Conservation (phyloP, 83 land plant genomes). For the Isoetes engelmannii region DNA sequence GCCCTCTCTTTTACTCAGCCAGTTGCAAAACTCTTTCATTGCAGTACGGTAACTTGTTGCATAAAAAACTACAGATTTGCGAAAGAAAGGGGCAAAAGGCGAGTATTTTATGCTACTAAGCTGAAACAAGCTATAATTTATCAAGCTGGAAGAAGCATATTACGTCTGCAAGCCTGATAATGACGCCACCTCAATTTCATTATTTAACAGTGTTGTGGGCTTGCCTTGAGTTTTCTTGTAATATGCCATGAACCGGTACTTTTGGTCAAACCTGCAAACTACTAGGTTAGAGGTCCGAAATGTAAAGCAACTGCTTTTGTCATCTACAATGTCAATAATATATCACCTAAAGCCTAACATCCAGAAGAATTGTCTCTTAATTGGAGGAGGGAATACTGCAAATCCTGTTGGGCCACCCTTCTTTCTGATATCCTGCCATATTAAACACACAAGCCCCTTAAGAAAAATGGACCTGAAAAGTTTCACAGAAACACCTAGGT, state of each 20-base stretch:
- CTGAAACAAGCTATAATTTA: too few species aligned
- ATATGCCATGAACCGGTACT: slow-evolving; percentile 6
- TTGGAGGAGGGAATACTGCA: slow-evolving; percentile 39
- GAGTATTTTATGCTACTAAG: too few species aligned
- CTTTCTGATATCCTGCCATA: slow-evolving; percentile 30
- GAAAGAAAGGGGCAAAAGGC: too few species aligned
- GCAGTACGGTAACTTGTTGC: too few species aligned
- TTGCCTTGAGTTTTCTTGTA: too few species aligned
- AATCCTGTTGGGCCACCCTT: slow-evolving; percentile 36
- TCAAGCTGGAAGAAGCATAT: too few species aligned
- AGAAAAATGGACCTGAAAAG: not conserved
- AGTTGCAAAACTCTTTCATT: too few species aligned
- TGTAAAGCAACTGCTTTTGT: not conserved
- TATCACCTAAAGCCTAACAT: slow-evolving; percentile 35
- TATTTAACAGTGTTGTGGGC: too few species aligned
- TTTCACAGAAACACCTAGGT: not conserved
- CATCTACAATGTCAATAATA: not conserved
- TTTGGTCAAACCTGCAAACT: slow-evolving; percentile 4
- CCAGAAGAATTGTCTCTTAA: slow-evolving; percentile 36
- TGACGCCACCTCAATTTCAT: too few species aligned
- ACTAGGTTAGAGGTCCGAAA: not conserved
- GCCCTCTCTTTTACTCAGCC: too few species aligned
- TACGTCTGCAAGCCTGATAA: too few species aligned
- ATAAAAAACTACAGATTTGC: too few species aligned
- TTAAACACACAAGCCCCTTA: not conserved